Conservation (phyloP, 2,329 filamentous ascomycete genomes). For the Monilinia laxa region DNA sequence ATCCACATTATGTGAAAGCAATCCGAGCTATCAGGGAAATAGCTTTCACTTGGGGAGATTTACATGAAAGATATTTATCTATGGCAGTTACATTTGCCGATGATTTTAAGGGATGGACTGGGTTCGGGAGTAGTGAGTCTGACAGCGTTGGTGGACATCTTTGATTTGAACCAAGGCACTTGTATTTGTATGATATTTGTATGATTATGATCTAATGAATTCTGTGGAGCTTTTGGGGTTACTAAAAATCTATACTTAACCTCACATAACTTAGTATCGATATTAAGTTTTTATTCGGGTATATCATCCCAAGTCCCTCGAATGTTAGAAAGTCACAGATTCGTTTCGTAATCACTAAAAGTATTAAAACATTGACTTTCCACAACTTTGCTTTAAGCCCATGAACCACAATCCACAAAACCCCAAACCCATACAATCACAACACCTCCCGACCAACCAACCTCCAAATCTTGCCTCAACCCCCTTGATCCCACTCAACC, state of each 20-base stretch:
- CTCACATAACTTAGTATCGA: background rate
- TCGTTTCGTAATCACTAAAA: no score
- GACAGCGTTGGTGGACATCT: background rate
- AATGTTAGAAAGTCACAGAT: background rate
- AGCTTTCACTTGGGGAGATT: constrained; percentile 71
- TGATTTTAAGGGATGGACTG: constrained; percentile 68
- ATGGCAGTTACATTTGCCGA: constrained; percentile 71
- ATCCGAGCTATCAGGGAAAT: constrained; percentile 74
- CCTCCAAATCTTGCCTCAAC: no score
- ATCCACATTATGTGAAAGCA: constrained; percentile 84
- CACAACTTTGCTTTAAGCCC: no score
- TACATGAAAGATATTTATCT: constrained; percentile 62
- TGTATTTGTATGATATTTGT: background rate
- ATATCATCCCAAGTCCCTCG: background rate
- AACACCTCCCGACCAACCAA: no score
- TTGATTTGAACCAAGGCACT: background rate
- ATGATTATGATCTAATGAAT: background rate
- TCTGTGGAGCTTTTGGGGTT: background rate
- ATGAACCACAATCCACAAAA: no score
- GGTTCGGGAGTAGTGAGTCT: constrained; percentile 28
- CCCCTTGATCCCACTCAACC: no score
- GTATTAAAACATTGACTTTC: no score
- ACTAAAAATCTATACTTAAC: background rate
- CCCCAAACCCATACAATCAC: no score
- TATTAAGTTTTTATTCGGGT: background rate